Conservation (phyloP, 345 rosid genomes). For the Cardamine resedifolia region DNA sequence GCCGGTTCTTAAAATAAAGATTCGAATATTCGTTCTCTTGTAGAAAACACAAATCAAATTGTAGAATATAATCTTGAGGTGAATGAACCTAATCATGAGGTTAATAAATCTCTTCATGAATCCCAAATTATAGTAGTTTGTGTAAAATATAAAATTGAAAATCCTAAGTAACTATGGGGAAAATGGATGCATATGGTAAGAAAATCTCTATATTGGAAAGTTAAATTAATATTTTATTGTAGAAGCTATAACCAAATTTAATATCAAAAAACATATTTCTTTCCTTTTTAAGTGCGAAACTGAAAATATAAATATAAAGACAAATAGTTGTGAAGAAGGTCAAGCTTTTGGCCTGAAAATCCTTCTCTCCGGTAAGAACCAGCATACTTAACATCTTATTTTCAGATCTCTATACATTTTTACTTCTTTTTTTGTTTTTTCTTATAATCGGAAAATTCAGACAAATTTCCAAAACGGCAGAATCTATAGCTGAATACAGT, state of each 20-base stretch:
- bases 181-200: not conserved
- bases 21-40: too few species aligned
- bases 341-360: constrained; percentile 10
- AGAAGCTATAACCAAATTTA: constrained; percentile 14
- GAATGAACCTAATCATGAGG: not conserved
- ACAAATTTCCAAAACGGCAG: too few species aligned
- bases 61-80: not conserved
- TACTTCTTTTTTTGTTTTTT: too few species aligned
- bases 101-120: constrained; percentile 6
- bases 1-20: not conserved
- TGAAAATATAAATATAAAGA: constrained; percentile 1
- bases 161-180: not conserved
- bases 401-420: not conserved
- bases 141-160: not conserved
- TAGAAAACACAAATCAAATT: not conserved
- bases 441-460: not conserved
- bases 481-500: not conserved
- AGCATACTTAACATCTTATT: not conserved
- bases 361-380: constrained; percentile 22
- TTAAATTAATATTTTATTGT: not conserved
- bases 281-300: constrained; percentile 30
- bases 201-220: not conserved
- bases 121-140: not conserved
- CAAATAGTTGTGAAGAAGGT: not conserved
- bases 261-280: constrained; percentile 17